Evolutionary conservation across 2,329 filamentous ascomycete genomes (phyloP).

Genomic region (Ascochyta koolunga): DNA sequence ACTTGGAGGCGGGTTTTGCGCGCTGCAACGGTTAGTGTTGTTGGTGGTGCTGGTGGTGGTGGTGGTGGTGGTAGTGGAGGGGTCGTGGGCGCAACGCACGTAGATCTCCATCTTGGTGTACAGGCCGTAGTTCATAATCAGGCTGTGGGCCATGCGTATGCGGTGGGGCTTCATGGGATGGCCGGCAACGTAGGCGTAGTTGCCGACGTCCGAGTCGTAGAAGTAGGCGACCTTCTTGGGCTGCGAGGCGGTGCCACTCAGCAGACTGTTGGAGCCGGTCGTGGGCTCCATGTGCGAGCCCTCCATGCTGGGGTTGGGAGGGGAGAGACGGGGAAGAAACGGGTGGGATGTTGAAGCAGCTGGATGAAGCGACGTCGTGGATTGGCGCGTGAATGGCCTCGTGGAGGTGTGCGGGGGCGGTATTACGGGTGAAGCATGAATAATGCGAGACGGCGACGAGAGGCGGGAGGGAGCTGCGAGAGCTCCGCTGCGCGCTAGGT

Average conservation of each 20-base stretch:
- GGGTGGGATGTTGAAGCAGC: not conserved
- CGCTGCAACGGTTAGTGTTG: slow-evolving; percentile 32
- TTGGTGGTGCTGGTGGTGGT: no score
- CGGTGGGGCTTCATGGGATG: slow-evolving; percentile 72
- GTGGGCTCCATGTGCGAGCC: slow-evolving; percentile 23
- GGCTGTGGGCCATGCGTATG: slow-evolving; percentile 68
- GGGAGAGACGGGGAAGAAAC: not conserved
- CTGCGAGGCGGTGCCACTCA: slow-evolving; percentile 33
- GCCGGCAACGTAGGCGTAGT: slow-evolving; percentile 90
- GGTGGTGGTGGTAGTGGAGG: no score
- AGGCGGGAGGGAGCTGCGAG: not conserved
- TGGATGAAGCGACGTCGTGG: no score
- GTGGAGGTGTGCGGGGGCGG: not conserved
- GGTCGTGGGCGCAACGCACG: slow-evolving; percentile 50
- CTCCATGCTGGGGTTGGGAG: slow-evolving; percentile 17
- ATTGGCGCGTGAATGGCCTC: not conserved
- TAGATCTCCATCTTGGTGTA: slow-evolving; percentile 78
- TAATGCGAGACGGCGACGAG: not conserved
- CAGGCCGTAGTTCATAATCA: slow-evolving; percentile 76
- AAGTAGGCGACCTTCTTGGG: slow-evolving; percentile 93
- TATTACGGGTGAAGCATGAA: slow-evolving; percentile 5
- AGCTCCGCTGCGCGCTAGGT: slow-evolving; percentile 1
- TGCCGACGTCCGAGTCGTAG: slow-evolving; percentile 97
- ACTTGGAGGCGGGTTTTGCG: slow-evolving; percentile 63
- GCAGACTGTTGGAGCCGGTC: slow-evolving; percentile 14